Evolutionary conservation across 1,139 yeast species (phyloP), one percentile per base, ranked within the genome.

Genomic region (Scheffersomyces cryptocercus): DNA sequence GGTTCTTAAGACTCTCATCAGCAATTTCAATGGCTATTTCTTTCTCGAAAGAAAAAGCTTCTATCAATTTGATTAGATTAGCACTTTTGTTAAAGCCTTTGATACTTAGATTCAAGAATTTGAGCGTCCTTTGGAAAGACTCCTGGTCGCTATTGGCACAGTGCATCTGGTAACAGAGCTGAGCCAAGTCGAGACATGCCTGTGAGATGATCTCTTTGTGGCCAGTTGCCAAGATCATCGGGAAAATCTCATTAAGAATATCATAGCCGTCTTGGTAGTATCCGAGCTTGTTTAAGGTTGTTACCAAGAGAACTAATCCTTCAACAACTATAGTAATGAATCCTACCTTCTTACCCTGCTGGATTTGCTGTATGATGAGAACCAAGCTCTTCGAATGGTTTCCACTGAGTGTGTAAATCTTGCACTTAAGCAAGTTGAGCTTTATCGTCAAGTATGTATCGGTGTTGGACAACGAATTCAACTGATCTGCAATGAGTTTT

Each of bases 391-490:
- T 63, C 6, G 72, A 56, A 9, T 72, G 70, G 4, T 68, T 62
- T 1, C 71, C 73, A 1, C 76, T 60, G 10, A 54, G 45, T 26
- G 67, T 58, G 46, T 74, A 64, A 2, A 79, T 64, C 13, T 59
- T 56, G 39, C 81, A 72, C 49, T 75, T 75, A 36, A 79, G 52
- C 11, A 79, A 50, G 35, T 73, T 75, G 42, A 78, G 67, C 50
- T 69, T 67, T 30, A 79, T 62, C 12, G 62, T 61, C 62, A 77
- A 67, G 40, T 65, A 68, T 20, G 65, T 62, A 48, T 76, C 75
- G 11, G 61, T 58, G 2, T 52, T 56, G 13, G 58, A 52, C 46
- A 60, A 55, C 1, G 45, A 48, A 0, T 58, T 32, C 16, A 75
- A 44, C 26, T 56, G 53, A 0, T 55, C 50, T 0, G 73, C 59